Percentiles rank a stretch among this genome's conserved stretches.
These are phyloP conservation scores for Calocera cornea DNA, from an alignment of 768 basidiomycete species.

Conservation along the genomic window DNA sequence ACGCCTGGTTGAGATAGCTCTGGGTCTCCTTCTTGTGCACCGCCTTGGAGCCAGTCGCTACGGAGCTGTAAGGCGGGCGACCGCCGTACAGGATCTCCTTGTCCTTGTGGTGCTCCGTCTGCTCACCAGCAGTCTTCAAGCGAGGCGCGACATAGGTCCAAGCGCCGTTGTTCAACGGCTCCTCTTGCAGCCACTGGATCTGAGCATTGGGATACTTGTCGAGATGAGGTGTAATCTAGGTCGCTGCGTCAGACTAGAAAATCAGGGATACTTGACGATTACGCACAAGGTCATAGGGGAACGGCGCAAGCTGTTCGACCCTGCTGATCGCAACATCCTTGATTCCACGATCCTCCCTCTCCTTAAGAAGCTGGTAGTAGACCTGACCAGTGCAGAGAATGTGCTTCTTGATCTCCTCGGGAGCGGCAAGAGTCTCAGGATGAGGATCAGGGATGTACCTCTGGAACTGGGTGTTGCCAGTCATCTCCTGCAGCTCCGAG, in stretches of 20 bases:
- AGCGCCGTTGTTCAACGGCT: constrained; percentile 92
- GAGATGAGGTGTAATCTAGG: constrained; percentile 75
- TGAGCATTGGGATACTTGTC: constrained; percentile 95
- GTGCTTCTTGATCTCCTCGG: constrained; percentile 82
- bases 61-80: constrained; percentile 79
- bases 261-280: background rate
- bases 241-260: constrained; percentile 10
- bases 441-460: constrained; percentile 82
- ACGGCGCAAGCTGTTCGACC: constrained; percentile 88
- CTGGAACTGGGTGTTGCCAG: constrained; percentile 78
- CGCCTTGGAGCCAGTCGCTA: constrained; percentile 80
- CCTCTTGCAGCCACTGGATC: constrained; percentile 73
- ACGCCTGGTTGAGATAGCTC: constrained; percentile 38
- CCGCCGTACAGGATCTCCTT: constrained; percentile 90
- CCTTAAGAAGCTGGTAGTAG: constrained; percentile 76
- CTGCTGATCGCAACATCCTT: constrained; percentile 90
- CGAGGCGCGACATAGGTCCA: constrained; percentile 95
- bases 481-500: constrained; percentile 77
- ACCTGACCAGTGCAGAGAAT: constrained; percentile 92
- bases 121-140: constrained; percentile 81
- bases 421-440: constrained; percentile 52
- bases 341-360: constrained; percentile 81
- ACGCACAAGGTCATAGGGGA: constrained; percentile 87
- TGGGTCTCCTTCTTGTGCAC: constrained; percentile 90
- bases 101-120: constrained; percentile 80